Conservation (phyloP, 148 eudicot genomes). For the Salicornia ramosissima region DNA sequence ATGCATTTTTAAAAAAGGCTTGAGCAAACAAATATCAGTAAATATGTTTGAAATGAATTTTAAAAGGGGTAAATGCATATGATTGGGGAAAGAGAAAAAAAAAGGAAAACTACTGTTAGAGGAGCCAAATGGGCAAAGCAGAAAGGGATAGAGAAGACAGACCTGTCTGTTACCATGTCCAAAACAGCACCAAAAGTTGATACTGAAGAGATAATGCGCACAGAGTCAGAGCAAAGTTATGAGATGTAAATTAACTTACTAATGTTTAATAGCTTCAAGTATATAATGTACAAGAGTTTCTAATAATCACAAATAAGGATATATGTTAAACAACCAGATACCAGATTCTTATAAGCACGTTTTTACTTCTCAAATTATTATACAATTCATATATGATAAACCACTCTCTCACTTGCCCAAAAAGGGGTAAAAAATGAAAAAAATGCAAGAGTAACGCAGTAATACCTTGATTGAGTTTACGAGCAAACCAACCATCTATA, state of each 20-base stretch:
- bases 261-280: not conserved
- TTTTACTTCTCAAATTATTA: not conserved
- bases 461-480: constrained; percentile 92
- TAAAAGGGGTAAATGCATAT: no score
- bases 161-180: constrained; percentile 97
- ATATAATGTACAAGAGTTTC: not conserved
- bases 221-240: constrained; percentile 12
- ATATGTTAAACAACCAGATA: not conserved
- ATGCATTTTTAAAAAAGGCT: not conserved
- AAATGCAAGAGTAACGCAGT: not conserved
- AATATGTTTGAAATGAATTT: no score
- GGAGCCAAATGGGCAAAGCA: no score
- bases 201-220: constrained; percentile 34
- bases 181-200: constrained; percentile 92
- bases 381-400: no score
- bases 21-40: not conserved
- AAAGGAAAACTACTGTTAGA: no score
- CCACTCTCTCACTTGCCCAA: no score
- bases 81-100: no score
- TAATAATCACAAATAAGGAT: not conserved
- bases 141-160: constrained; percentile 9
- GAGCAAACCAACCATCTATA: constrained; percentile 96
- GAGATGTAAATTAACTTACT: not conserved
- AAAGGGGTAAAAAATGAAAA: not conserved
- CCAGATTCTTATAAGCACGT: not conserved